Conservation (phyloP, 2,329 filamentous ascomycete species). For the Huntiella savannae region DNA sequence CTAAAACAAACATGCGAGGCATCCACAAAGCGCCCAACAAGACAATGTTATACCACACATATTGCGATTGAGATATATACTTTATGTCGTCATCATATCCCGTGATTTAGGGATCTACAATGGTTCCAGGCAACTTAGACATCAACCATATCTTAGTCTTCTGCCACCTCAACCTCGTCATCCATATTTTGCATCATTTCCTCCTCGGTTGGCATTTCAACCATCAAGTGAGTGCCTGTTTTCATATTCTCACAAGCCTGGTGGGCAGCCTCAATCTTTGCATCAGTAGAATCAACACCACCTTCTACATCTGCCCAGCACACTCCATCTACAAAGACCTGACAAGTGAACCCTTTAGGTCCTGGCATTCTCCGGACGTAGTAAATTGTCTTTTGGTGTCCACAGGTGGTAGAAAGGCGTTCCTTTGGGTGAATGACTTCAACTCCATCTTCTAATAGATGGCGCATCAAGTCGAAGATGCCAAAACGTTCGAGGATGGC, state of each 20-base stretch:
- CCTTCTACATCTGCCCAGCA: slow-evolving; percentile 26
- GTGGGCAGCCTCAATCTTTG: slow-evolving; percentile 33
- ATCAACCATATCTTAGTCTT: too few species aligned
- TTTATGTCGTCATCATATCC: too few species aligned
- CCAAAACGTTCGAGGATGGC: slow-evolving; percentile 43
- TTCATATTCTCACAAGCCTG: slow-evolving; percentile 1
- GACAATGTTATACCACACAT: too few species aligned
- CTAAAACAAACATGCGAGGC: too few species aligned
- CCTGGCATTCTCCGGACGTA: slow-evolving; percentile 38
- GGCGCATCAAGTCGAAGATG: slow-evolving; percentile 41
- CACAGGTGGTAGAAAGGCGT: slow-evolving; percentile 1
- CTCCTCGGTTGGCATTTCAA: not conserved
- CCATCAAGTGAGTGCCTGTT: not conserved
- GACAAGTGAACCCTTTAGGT: slow-evolving; percentile 33
- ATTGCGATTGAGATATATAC: too few species aligned
- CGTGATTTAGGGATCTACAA: too few species aligned
- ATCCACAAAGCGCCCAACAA: too few species aligned
- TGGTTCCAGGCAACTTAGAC: too few species aligned
- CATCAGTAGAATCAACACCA: slow-evolving; percentile 31
- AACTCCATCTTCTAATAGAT: slow-evolving; percentile 39
- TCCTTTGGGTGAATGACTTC: slow-evolving; percentile 48
- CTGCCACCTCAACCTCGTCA: not conserved
- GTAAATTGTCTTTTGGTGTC: slow-evolving; percentile 23
- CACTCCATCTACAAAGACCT: slow-evolving; percentile 28
- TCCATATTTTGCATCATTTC: not conserved